Conservation (phyloP, 2,329 filamentous ascomycete species). For the Aspergillus fumigatiaffinis region DNA sequence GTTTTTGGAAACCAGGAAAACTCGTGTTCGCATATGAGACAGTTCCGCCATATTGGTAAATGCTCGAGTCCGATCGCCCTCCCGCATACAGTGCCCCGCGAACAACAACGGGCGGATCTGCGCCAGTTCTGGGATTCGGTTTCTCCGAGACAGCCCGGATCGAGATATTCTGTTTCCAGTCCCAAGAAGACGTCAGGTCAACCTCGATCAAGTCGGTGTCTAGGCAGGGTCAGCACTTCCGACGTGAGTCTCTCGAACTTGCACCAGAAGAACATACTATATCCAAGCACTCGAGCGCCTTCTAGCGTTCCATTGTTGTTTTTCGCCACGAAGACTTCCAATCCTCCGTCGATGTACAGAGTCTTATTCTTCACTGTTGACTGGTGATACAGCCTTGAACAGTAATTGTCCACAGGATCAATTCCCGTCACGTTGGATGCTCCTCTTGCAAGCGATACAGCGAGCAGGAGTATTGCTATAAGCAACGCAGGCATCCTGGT, state of each 20-base stretch:
- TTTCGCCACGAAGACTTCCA: conserved; percentile 20
- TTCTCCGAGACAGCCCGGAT: conserved; percentile 20
- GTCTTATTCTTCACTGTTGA: conserved; percentile 26
- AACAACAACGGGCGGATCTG: conserved; percentile 21
- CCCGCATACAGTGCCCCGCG: conserved; percentile 28
- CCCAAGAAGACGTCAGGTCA: conserved; percentile 27
- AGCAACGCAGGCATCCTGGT: not conserved
- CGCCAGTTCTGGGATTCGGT: conserved; percentile 17
- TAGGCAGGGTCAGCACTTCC: conserved; percentile 4
- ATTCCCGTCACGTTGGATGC: conserved; percentile 12
- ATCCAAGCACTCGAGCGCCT: conserved; percentile 22
- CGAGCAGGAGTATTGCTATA: not conserved
- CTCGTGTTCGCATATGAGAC: conserved; percentile 24
- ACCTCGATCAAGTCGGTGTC: conserved; percentile 26
- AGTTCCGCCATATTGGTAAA: conserved; percentile 33
- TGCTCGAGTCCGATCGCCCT: conserved; percentile 13
- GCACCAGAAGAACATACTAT: conserved; percentile 16
- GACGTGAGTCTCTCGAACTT: not conserved
- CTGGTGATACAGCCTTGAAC: conserved; percentile 26
- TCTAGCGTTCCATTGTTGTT: conserved; percentile 12
- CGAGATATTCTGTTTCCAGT: conserved; percentile 26
- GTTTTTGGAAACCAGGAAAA: conserved; percentile 25
- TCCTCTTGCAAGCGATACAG: conserved; percentile 16
- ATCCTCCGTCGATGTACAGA: conserved; percentile 29
- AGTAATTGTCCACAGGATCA: conserved; percentile 25